Evolutionary conservation across 23 red algal genomes (phyloP).

Genomic region (Cyanidiococcus yangmingshanensis): DNA sequence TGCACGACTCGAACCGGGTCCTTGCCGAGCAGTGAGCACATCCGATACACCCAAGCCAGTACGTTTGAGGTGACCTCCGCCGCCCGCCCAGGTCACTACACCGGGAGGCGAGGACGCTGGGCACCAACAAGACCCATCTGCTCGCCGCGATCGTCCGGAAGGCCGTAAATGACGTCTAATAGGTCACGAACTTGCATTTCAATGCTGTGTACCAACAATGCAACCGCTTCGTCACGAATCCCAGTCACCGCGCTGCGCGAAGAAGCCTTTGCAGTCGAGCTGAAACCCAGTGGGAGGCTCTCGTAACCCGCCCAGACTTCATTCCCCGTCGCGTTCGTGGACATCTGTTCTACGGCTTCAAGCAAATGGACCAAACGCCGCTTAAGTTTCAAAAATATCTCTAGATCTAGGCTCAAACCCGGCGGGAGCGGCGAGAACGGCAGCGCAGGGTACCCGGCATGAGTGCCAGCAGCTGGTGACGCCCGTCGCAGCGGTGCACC

Average conservation of each 20-base stretch:
- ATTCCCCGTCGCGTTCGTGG: background rate
- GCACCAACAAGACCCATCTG: too few species aligned
- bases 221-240: conserved; percentile 52
- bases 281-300: background rate
- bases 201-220: conserved; percentile 23
- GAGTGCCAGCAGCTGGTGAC: background rate
- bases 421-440: conserved; percentile 49
- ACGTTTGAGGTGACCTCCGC: too few species aligned
- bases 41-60: too few species aligned
- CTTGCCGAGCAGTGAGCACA: too few species aligned
- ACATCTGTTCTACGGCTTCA: background rate
- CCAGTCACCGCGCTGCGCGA: conserved; percentile 29
- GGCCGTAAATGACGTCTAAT: conserved; percentile 21
- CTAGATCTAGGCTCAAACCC: conserved; percentile 36
- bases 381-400: conserved; percentile 48
- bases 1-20: too few species aligned
- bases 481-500: background rate
- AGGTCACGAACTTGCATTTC: conserved; percentile 49
- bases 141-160: background rate
- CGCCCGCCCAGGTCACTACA: too few species aligned
- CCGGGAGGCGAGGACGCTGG: too few species aligned
- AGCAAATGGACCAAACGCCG: conserved; percentile 24
- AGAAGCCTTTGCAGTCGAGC: background rate
- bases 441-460: conserved; percentile 38
- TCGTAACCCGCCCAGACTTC: background rate